These are phyloP conservation scores for Linderniella brevidens DNA, from an alignment of 257 asterid species.

Conservation along the genomic window DNA sequence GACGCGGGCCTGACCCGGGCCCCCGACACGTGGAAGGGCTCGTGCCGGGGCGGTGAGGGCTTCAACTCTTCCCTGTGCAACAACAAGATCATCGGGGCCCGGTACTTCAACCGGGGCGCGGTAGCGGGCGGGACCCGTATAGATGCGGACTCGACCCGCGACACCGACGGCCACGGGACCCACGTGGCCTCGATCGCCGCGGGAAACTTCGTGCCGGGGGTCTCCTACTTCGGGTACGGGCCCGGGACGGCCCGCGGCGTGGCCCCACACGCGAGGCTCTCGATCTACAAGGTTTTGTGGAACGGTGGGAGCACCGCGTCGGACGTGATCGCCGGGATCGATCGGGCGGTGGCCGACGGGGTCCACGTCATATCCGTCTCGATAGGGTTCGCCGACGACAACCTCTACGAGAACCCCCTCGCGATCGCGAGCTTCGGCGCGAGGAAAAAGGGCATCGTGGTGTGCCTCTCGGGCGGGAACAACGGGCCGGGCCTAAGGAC, in stretches of 20 bases:
- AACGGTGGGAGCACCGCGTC: conserved; percentile 8
- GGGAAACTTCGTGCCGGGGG: conserved; percentile 12
- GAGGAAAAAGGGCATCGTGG: conserved; percentile 16
- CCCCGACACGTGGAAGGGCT: conserved; percentile 22
- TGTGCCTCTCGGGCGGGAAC: conserved; percentile 19
- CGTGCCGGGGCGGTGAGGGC: conserved; percentile 12
- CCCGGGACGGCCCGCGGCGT: conserved; percentile 18
- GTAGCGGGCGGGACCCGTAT: conserved; percentile 7
- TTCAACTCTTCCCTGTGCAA: conserved; percentile 25
- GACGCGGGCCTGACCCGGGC: conserved; percentile 20
- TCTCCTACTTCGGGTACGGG: conserved; percentile 13
- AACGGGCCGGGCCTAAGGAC: conserved; percentile 12
- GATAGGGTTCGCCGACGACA: not conserved
- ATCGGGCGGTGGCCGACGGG: conserved; percentile 26
- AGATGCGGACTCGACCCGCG: conserved; percentile 13
- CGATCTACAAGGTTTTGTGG: conserved; percentile 16
- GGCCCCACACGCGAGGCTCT: conserved; percentile 20
- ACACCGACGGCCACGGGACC: conserved; percentile 14
- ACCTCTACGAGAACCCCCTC: conserved; percentile 13
- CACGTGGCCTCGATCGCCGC: conserved; percentile 17
- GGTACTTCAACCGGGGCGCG: conserved; percentile 14
- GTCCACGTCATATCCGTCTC: conserved; percentile 19
- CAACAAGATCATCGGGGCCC: conserved; percentile 21
- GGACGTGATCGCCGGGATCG: conserved; percentile 20
- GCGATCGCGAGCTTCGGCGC: conserved; percentile 25